These are phyloP conservation scores for Pseudocercospora vitis DNA, from an alignment of 2,329 filamentous ascomycete genomes.

Conservation along the genomic window DNA sequence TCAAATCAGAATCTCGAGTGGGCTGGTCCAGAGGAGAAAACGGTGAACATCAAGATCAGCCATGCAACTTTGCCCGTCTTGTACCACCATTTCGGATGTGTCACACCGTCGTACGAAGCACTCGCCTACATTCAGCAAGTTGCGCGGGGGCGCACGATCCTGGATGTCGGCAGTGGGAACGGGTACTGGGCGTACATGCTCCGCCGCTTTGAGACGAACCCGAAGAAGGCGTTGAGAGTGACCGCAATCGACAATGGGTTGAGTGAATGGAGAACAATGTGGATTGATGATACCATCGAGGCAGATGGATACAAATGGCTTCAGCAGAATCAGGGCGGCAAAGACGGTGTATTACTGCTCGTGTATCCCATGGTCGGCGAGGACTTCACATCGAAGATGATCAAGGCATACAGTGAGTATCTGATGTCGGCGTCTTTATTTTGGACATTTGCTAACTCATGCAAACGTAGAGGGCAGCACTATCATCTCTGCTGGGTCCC, in stretches of 20 bases:
- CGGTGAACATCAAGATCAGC: constrained; percentile 54
- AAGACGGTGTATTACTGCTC: constrained; percentile 62
- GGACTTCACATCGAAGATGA: constrained; percentile 63
- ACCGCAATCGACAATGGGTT: constrained; percentile 66
- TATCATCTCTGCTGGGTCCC: constrained; percentile 71
- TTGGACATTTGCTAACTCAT: neutral
- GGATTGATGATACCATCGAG: constrained; percentile 66
- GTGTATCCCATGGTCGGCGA: constrained; percentile 72
- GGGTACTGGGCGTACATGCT: constrained; percentile 77
- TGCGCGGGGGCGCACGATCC: constrained; percentile 53
- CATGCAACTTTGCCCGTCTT: constrained; percentile 71
- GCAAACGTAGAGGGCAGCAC: constrained; percentile 53
- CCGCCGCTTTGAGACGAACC: constrained; percentile 54
- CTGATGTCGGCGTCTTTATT: constrained; percentile 16
- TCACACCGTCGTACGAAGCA: constrained; percentile 66
- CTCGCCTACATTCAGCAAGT: constrained; percentile 61
- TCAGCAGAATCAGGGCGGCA: constrained; percentile 49
- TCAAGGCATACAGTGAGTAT: constrained; percentile 56
- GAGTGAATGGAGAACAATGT: constrained; percentile 66
- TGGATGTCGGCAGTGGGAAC: constrained; percentile 70
- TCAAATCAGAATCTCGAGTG: constrained; percentile 64
- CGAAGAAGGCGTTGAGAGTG: constrained; percentile 44
- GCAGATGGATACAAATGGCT: constrained; percentile 63
- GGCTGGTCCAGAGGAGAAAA: constrained; percentile 59
- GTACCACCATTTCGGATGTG: constrained; percentile 78